A percentile compares a stretch with the other conserved stretches of the same genome.
Conservation (phyloP, 148 eudicot genomes). For the Camellia sinensis region DNA sequence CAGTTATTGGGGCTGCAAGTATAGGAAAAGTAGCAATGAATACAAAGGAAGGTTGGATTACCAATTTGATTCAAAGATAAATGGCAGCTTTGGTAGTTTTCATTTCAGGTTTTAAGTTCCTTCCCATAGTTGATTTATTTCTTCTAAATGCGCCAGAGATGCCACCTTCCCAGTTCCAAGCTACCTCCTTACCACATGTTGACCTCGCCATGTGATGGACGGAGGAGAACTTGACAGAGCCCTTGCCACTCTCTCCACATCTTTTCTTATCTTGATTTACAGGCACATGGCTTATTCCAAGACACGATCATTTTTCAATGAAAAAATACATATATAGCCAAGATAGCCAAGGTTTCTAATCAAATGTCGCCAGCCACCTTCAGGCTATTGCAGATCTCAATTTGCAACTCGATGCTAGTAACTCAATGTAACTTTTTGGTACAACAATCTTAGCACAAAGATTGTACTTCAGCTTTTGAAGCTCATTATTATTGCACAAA, state of each 20-base stretch:
- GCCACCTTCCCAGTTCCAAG: no score
- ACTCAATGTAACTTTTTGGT: background rate
- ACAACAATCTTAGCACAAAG: background rate
- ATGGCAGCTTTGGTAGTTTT: background rate
- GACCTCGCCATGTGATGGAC: no score
- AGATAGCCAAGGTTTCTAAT: background rate
- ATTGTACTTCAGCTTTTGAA: background rate
- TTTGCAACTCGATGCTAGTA: background rate
- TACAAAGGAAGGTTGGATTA: background rate
- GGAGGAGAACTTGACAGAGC: no score
- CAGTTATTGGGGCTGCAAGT: background rate
- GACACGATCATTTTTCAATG: background rate
- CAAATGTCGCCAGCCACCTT: background rate
- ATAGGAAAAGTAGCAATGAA: background rate
- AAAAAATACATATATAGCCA: background rate
- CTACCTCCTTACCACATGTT: no score
- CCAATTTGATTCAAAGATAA: background rate
- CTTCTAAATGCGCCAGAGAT: no score
- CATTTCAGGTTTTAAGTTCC: no score
- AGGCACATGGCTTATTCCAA: no score
- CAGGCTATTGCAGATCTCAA: background rate
- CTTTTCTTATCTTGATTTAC: no score
- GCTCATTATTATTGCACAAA: background rate
- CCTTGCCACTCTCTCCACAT: no score
- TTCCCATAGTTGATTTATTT: no score